Conservation (phyloP, 148 eudicot species). For the Polygonum maritimum region DNA sequence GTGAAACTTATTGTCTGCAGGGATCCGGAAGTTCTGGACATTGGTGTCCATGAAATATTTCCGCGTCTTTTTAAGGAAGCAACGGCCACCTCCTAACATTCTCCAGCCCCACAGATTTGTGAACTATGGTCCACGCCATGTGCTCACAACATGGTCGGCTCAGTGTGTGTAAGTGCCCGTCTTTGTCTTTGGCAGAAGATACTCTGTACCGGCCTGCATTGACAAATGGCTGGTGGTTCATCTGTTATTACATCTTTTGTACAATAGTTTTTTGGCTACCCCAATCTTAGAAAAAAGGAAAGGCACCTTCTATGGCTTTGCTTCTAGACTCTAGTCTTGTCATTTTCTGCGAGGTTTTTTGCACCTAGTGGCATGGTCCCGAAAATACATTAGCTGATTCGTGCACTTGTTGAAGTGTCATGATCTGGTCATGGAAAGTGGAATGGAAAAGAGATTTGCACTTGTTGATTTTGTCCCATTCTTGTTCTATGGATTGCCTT, state of each 20-base stretch:
- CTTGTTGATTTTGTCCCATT: neutral
- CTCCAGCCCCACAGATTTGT: constrained; percentile 18
- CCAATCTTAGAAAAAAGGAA: neutral
- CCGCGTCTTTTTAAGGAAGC: constrained; percentile 51
- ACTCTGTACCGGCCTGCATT: neutral
- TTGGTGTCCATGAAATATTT: constrained; percentile 60
- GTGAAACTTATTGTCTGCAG: constrained; percentile 26
- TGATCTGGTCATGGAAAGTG: neutral
- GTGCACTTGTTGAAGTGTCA: neutral
- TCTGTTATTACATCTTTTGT: constrained; percentile 8
- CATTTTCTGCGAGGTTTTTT: neutral
- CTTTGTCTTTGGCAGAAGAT: constrained; percentile 6
- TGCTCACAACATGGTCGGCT: constrained; percentile 1
- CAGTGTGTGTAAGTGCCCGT: constrained; percentile 4
- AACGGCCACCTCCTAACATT: neutral
- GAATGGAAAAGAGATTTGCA: neutral
- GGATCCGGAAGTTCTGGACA: constrained; percentile 78
- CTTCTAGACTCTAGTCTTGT: neutral
- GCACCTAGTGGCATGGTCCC: neutral
- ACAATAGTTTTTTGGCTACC: constrained; percentile 1
- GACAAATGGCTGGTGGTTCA: constrained; percentile 9
- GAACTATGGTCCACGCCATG: constrained; percentile 1
- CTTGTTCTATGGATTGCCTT: neutral
- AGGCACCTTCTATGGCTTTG: constrained; percentile 1
- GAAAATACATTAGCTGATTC: neutral